A percentile compares a stretch with the other conserved stretches of the same genome.
Conservation (phyloP, 2,329 filamentous ascomycete genomes). For the Ceratocystis cubensis region DNA sequence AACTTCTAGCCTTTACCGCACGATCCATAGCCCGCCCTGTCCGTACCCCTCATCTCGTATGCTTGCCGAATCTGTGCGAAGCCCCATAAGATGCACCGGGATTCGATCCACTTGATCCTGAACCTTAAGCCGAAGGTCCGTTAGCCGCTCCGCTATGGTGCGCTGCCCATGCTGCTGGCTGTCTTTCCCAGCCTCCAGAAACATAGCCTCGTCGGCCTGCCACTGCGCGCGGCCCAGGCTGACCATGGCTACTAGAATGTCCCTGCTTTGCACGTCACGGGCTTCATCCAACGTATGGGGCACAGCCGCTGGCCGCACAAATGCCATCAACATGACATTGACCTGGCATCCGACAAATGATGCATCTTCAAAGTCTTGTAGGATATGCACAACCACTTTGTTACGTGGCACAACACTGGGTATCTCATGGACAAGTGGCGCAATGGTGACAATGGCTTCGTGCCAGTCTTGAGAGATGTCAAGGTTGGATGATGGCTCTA, state of each 20-base stretch:
- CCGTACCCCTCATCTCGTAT: slow-evolving; percentile 39
- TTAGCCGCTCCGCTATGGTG: slow-evolving; percentile 35
- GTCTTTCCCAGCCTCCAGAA: slow-evolving; percentile 28
- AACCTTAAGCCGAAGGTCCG: slow-evolving; percentile 36
- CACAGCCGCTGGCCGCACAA: slow-evolving; percentile 33
- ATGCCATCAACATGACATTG: slow-evolving; percentile 48
- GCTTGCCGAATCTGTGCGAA: slow-evolving; percentile 39
- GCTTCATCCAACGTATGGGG: slow-evolving; percentile 23
- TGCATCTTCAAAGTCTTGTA: slow-evolving; percentile 37
- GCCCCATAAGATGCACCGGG: slow-evolving; percentile 45
- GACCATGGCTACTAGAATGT: slow-evolving; percentile 34
- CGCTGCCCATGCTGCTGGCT: slow-evolving; percentile 31
- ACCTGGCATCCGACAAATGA: slow-evolving; percentile 35
- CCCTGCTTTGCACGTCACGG: slow-evolving; percentile 28
- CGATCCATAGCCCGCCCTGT: slow-evolving; percentile 38
- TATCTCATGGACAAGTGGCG: slow-evolving; percentile 36
- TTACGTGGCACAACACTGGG: slow-evolving; percentile 38
- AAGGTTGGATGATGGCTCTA: slow-evolving; percentile 17
- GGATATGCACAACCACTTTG: slow-evolving; percentile 41
- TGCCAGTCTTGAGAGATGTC: slow-evolving; percentile 36
- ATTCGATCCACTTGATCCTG: slow-evolving; percentile 46
- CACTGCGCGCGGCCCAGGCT: slow-evolving; percentile 37
- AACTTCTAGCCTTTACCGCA: background rate
- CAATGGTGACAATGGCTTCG: slow-evolving; percentile 45
- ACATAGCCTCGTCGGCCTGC: slow-evolving; percentile 32